Evolutionary conservation across 208 protist genomes (phyloP), one percentile per base, ranked within the genome.

Genomic region (Naegleria lovaniensis): DNA sequence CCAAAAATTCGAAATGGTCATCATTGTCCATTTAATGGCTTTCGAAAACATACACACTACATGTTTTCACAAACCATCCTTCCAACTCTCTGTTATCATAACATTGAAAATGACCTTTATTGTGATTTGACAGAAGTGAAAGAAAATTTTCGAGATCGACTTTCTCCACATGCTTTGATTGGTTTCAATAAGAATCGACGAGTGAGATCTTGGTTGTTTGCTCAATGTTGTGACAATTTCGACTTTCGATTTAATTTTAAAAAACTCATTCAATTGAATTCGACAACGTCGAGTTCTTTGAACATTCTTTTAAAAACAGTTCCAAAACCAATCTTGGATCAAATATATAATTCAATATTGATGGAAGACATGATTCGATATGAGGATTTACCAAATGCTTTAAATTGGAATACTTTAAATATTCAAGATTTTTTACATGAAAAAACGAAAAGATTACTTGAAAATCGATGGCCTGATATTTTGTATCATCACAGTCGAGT

Each of bases 161-260:
- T 79, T 9, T 29, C 67, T 79, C 16, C 29, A 36, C 67, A 79
- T 36, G 9, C 25, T 36, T 79, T 79, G 0, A 79, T 36, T 6
- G 29, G 29, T 36, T 79, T 79, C 9, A 79, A 79, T 79, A 79
- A n/a, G n/a, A 9, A 79, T 79, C 9, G 6, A 79, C 19, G 67
- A 79, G 29, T 79, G 29, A 79, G 67, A 79, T 25, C 25, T 36
- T 33, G 6, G 5, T 33, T 36, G n/a, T 79, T 79, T 79, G 29
- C 67, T 36, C 67, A 79, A 79, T 79, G 67, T 79, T 79, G 67
- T 79, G 67, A 79, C 25, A 79, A 79, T 79, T 79, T 79, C 6
- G 67, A 36, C 7, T 79, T 79, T 79, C 29, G 9, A 36, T 79
- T 79, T 79, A 79, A 79, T 79, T 36, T 36, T 33, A 36, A 36